Evolutionary conservation across 2,329 filamentous ascomycete genomes (phyloP).

Genomic region (Scedosporium dehoogii): DNA sequence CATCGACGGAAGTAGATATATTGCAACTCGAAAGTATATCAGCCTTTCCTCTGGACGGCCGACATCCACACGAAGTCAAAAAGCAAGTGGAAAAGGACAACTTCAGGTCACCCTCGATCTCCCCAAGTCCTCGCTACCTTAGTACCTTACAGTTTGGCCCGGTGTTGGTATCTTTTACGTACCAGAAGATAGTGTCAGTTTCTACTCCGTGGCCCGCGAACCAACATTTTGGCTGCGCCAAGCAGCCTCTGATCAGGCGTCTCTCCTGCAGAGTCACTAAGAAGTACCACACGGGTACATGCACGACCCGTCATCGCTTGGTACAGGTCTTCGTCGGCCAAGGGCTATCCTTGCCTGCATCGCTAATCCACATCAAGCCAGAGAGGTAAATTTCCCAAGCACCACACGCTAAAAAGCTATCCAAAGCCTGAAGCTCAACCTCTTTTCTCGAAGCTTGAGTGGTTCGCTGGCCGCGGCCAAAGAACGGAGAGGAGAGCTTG

Average conservation of each 20-base stretch:
- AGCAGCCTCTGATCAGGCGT: background rate
- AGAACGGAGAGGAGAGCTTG: background rate
- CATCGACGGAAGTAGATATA: background rate
- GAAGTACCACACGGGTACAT: background rate
- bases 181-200: background rate
- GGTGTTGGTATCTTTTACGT: background rate
- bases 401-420: background rate
- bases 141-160: background rate
- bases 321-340: background rate
- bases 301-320: background rate
- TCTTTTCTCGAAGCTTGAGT: background rate
- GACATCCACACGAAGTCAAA: background rate
- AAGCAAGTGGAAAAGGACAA: background rate
- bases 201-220: background rate
- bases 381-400: slow-evolving; percentile 1
- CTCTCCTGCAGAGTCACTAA: background rate
- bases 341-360: background rate
- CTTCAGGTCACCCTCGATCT: background rate
- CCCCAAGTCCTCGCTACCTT: background rate
- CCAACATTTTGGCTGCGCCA: background rate
- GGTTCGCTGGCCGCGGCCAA: background rate
- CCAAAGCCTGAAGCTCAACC: background rate
- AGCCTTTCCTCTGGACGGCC: background rate
- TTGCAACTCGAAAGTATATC: background rate
- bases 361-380: background rate